phyloP scores from a whole-genome alignment of 1,284 basidiomycete species.

The Trichosporon ovoides region DNA sequence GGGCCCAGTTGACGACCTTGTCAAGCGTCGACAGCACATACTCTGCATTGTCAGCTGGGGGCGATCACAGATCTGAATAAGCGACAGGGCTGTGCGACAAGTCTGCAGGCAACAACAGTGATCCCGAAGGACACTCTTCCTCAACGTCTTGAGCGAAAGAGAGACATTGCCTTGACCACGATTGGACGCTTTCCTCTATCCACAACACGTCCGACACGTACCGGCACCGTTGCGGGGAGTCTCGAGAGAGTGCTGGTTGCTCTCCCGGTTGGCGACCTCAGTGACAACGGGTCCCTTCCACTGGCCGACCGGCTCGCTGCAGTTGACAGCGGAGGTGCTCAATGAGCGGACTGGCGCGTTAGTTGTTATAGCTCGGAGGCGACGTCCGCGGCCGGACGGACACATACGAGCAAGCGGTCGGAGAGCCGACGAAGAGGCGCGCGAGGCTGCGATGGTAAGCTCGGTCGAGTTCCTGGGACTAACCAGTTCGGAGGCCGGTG shows the following conservation, averaged over 20 bases:
- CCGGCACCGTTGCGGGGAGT: conserved; percentile 84
- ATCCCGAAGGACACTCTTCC: too few relatives aligned
- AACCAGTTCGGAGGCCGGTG: conserved; percentile 35
- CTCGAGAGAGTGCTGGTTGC: conserved; percentile 79
- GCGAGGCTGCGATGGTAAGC: conserved; percentile 12
- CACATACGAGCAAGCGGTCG: conserved; percentile 30
- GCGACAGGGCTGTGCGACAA: too few relatives aligned
- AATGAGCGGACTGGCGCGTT: not conserved
- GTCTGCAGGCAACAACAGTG: not conserved
- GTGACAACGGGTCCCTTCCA: conserved; percentile 26
- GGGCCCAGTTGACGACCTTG: conserved; percentile 96
- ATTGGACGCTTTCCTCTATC: not conserved
- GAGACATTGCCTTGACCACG: not conserved
- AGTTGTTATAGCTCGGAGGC: not conserved
- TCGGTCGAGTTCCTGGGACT: not conserved
- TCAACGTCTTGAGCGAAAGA: not conserved
- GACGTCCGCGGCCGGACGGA: conserved; percentile 22
- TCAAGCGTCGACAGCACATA: conserved; percentile 95
- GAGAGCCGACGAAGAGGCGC: conserved; percentile 34
- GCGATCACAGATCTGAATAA: not conserved
- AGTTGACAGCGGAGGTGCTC: not conserved
- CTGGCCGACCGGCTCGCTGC: conserved; percentile 1
- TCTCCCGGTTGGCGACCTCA: conserved; percentile 62
- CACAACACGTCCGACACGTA: conserved; percentile 49
- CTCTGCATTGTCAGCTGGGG: conserved; percentile 55